Evolutionary conservation across 768 basidiomycete genomes (phyloP).

Genomic region (Kwoniella europaea): DNA sequence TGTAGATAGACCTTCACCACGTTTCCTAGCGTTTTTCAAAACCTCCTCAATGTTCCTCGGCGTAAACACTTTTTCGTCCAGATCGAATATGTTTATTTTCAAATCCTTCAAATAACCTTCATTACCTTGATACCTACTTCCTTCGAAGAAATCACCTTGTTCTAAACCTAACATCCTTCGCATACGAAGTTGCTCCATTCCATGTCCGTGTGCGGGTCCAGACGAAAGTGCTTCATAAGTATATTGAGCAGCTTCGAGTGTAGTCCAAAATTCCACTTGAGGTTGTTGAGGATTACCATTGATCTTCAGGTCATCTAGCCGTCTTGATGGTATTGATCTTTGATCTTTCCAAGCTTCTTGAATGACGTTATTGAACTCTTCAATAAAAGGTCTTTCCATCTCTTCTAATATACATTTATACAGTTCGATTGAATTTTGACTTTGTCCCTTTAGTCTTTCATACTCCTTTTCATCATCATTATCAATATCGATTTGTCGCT

Average conservation of each 20-base stretch:
- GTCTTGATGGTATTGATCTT: not conserved
- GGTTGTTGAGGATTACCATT: not conserved
- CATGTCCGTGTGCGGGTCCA: constrained; percentile 72
- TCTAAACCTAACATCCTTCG: constrained; percentile 40
- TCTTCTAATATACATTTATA: constrained; percentile 76
- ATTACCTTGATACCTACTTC: constrained; percentile 41
- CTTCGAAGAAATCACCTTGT: constrained; percentile 48
- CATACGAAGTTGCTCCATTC: constrained; percentile 64
- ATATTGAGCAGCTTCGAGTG: constrained; percentile 72
- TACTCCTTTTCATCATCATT: constrained; percentile 1
- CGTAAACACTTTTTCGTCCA: constrained; percentile 1
- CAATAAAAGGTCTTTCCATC: constrained; percentile 68
- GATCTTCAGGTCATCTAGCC: not conserved
- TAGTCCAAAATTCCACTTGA: constrained; percentile 76
- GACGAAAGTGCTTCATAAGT: constrained; percentile 71
- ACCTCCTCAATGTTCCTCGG: not conserved
- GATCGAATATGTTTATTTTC: constrained; percentile 30
- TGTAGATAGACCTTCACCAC: not conserved
- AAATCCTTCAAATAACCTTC: constrained; percentile 36
- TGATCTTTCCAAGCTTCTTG: constrained; percentile 8
- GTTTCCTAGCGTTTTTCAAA: not conserved
- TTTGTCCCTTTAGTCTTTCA: constrained; percentile 28
- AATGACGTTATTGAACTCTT: constrained; percentile 65
- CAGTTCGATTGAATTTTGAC: constrained; percentile 70
- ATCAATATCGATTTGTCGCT: not conserved